A percentile compares a stretch with the other conserved stretches of the same genome.
Conservation (phyloP, 2,329 filamentous ascomycete species). For the Blastomyces parvus region DNA sequence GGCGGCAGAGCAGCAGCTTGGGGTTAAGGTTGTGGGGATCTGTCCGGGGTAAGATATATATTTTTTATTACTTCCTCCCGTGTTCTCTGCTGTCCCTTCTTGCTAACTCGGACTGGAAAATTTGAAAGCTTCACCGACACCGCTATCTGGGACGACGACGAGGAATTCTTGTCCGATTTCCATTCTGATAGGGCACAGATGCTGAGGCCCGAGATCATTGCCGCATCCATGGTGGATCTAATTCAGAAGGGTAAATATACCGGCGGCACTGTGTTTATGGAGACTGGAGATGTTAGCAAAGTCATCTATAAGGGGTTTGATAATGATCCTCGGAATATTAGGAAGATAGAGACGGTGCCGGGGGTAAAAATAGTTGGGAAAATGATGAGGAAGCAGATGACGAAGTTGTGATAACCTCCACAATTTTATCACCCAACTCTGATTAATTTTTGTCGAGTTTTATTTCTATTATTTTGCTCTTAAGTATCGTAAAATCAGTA, state of each 20-base stretch:
- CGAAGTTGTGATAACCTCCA: background rate
- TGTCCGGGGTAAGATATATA: constrained; percentile 22
- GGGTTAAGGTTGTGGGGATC: constrained; percentile 28
- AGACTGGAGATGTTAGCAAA: background rate
- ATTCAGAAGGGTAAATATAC: constrained; percentile 17
- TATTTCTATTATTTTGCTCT: background rate
- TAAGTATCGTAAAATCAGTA: too few species aligned
- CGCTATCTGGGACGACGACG: constrained; percentile 21
- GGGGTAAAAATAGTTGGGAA: background rate
- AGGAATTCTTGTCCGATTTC: background rate
- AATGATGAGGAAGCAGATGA: background rate
- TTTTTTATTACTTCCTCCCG: background rate
- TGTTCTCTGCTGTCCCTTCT: background rate
- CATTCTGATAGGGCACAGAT: background rate
- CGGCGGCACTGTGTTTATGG: constrained; percentile 17
- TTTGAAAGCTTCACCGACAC: constrained; percentile 19
- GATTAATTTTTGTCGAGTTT: background rate
- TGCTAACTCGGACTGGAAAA: background rate
- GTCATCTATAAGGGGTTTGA: constrained; percentile 6
- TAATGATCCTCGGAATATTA: background rate
- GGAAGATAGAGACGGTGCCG: background rate
- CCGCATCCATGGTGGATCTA: constrained; percentile 22
- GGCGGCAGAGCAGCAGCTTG: constrained; percentile 24
- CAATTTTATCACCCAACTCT: background rate
- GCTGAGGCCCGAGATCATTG: constrained; percentile 20